Conservation (phyloP, 139 green algal species). For the Chlamydomonas eustigma region DNA sequence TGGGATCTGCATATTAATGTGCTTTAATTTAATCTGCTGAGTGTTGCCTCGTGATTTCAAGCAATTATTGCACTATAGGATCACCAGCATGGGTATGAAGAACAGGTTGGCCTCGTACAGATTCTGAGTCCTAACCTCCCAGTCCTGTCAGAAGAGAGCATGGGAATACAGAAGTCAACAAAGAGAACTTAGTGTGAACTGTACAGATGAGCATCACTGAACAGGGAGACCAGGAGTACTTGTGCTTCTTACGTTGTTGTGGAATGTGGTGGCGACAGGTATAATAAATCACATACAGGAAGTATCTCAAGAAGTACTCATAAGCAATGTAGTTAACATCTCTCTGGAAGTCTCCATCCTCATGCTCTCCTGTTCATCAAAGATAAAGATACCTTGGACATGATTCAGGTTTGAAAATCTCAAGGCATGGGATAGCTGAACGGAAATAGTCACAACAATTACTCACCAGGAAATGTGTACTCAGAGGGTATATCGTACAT, state of each 20-base stretch:
- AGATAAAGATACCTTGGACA: too few relatives aligned
- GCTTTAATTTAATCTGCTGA: too few relatives aligned
- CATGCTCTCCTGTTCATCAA: constrained; percentile 14
- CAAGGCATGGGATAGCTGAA: too few relatives aligned
- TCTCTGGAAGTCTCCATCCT: background rate
- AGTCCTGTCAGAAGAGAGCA: constrained; percentile 8
- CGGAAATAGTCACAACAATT: too few relatives aligned
- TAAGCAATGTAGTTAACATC: constrained; percentile 23
- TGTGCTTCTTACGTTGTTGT: background rate
- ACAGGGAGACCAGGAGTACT: too few relatives aligned
- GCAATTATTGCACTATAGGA: too few relatives aligned
- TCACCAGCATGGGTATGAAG: constrained; percentile 21
- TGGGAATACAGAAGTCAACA: too few relatives aligned
- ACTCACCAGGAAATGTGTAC: constrained; percentile 16
- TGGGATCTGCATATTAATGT: too few relatives aligned
- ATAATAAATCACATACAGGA: background rate
- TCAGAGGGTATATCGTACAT: constrained; percentile 36
- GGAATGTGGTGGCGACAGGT: background rate
- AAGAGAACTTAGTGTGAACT: too few relatives aligned
- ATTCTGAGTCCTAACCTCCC: constrained; percentile 27
- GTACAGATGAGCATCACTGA: too few relatives aligned
- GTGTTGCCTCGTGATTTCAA: too few relatives aligned
- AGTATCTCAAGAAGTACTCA: constrained; percentile 28
- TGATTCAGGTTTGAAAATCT: too few relatives aligned
- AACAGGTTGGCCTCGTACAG: constrained; percentile 35